These are phyloP conservation scores for Sugiyamaella japonica DNA, from an alignment of 1,139 yeast species.

Conservation along the genomic window DNA sequence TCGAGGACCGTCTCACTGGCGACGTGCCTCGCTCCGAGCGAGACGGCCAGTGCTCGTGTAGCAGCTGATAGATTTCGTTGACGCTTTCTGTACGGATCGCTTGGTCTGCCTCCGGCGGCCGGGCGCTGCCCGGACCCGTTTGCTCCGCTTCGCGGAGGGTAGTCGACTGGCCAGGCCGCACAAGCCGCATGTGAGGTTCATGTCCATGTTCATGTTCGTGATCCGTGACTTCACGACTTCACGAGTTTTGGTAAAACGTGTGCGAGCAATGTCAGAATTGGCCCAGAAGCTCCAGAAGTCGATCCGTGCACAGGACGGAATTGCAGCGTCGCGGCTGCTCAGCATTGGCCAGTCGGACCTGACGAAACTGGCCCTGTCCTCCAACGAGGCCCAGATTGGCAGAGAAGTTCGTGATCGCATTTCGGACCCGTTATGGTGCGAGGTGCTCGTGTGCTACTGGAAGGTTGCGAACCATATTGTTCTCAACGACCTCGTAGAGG, in stretches of 20 bases:
- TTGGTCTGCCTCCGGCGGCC: conserved; percentile 5
- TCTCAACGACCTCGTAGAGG: conserved; percentile 30
- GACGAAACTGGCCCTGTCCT: conserved; percentile 25
- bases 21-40: conserved; percentile 34
- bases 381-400: conserved; percentile 30
- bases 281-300: conserved; percentile 27
- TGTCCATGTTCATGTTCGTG: not conserved
- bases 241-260: not conserved
- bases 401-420: conserved; percentile 22
- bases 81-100: not conserved
- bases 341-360: conserved; percentile 31
- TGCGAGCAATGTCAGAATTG: conserved; percentile 15
- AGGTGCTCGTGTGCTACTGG: conserved; percentile 35
- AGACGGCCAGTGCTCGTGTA: conserved; percentile 37
- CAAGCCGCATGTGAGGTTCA: conserved; percentile 4
- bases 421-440: conserved; percentile 30
- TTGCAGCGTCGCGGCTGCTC: conserved; percentile 29
- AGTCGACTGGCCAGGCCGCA: conserved; percentile 7
- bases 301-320: conserved; percentile 29
- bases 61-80: conserved; percentile 25
- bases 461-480: conserved; percentile 33
- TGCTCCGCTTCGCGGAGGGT: conserved; percentile 1
- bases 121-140: conserved; percentile 10
- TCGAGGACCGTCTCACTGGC: conserved; percentile 33
- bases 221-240: not conserved